Conservation (phyloP, 768 basidiomycete species). For the Suillus ampliporus region DNA sequence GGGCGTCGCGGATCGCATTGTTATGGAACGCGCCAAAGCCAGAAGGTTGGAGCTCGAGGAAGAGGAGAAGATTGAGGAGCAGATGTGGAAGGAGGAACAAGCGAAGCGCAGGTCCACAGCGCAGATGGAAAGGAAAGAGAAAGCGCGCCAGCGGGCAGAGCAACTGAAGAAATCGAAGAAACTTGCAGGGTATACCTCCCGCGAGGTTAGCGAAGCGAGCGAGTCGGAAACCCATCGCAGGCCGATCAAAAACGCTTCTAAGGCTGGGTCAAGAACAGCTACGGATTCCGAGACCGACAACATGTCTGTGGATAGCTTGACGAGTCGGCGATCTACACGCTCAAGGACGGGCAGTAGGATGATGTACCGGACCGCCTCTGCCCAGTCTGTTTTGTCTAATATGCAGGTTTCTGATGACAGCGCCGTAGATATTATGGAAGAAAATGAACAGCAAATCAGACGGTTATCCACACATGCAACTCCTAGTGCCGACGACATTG, state of each 20-base stretch:
- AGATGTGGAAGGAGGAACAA: constrained; percentile 28
- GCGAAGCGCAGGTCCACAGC: constrained; percentile 30
- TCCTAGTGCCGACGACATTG: background rate
- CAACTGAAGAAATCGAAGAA: constrained; percentile 9
- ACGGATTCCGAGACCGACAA: constrained; percentile 31
- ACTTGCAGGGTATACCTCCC: background rate
- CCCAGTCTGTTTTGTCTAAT: background rate
- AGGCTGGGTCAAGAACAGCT: background rate
- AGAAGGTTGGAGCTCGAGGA: constrained; percentile 48
- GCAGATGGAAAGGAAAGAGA: constrained; percentile 22
- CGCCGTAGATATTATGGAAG: background rate
- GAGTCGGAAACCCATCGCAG: constrained; percentile 22
- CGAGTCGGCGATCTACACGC: constrained; percentile 18
- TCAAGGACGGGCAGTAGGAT: background rate
- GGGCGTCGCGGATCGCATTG: constrained; percentile 45
- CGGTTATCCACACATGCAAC: background rate
- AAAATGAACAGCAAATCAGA: background rate
- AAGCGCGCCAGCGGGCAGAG: constrained; percentile 29
- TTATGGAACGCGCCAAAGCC: constrained; percentile 48
- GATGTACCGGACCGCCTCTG: background rate
- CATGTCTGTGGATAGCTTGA: constrained; percentile 34
- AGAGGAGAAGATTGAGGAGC: constrained; percentile 43
- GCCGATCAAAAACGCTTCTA: constrained; percentile 10
- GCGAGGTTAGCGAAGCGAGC: constrained; percentile 17
- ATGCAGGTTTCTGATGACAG: constrained; percentile 4